Percentiles rank a stretch among this genome's conserved stretches.
Evolutionary conservation across 805 yeast genomes (phyloP).

Genomic region (Ogataea dorogensis): DNA sequence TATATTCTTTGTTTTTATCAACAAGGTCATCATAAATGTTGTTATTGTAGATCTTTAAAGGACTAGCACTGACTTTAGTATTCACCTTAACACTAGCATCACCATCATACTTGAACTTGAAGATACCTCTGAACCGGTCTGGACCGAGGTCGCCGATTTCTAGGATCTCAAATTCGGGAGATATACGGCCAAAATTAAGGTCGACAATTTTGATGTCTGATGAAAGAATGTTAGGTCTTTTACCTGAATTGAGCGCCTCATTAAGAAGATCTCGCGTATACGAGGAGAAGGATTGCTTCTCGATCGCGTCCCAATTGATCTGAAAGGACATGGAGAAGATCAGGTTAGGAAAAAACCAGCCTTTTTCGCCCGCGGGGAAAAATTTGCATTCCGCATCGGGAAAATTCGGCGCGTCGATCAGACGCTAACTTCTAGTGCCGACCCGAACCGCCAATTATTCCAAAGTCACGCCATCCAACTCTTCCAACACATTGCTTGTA

Average conservation of each 20-base stretch:
- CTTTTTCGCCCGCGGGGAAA: slow-evolving; percentile 11
- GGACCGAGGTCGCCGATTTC: slow-evolving; percentile 80
- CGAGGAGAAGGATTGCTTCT: slow-evolving; percentile 56
- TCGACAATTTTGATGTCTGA: slow-evolving; percentile 67
- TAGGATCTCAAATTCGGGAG: slow-evolving; percentile 74
- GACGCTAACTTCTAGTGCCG: too few relatives aligned
- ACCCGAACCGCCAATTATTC: too few relatives aligned
- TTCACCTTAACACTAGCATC: slow-evolving; percentile 72
- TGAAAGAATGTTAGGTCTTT: slow-evolving; percentile 66
- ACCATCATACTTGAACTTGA: slow-evolving; percentile 72
- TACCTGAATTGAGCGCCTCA: slow-evolving; percentile 72
- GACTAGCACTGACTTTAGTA: slow-evolving; percentile 82
- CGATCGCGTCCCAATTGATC: slow-evolving; percentile 74
- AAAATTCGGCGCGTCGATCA: slow-evolving; percentile 5
- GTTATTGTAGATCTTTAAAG: slow-evolving; percentile 61
- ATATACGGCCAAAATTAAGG: slow-evolving; percentile 66
- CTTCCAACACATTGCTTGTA: slow-evolving; percentile 15
- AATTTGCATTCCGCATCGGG: slow-evolving; percentile 11
- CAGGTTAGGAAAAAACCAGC: not conserved
- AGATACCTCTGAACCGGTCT: slow-evolving; percentile 78
- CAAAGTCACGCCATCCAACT: slow-evolving; percentile 11
- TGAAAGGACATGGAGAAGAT: slow-evolving; percentile 62
- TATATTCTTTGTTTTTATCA: slow-evolving; percentile 32
- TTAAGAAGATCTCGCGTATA: slow-evolving; percentile 67
- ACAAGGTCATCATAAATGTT: slow-evolving; percentile 29